Conservation (phyloP, 345 rosid species). For the Trapa incisa region DNA sequence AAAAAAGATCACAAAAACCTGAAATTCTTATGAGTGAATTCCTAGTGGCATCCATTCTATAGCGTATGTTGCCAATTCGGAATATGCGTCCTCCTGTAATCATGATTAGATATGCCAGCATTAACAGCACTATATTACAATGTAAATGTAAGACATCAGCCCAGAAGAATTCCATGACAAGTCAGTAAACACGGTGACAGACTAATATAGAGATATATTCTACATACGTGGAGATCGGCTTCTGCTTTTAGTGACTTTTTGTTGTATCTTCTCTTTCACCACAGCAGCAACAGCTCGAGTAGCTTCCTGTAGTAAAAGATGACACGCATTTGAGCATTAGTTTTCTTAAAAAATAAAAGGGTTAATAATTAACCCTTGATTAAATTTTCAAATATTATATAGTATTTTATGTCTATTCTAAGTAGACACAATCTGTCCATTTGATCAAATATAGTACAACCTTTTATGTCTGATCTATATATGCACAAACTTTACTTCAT, state of each 20-base stretch:
- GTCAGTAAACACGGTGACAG: not conserved
- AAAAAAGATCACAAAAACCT: slow-evolving; percentile 7
- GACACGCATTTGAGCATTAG: not conserved
- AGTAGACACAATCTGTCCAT: too few species aligned
- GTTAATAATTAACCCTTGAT: too few species aligned
- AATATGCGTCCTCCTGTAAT: slow-evolving; percentile 65
- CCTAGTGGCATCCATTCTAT: slow-evolving; percentile 89
- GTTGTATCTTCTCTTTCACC: slow-evolving; percentile 58
- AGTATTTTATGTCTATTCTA: too few species aligned
- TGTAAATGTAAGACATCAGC: not conserved
- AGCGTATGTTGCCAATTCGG: slow-evolving; percentile 68
- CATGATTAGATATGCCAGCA: slow-evolving; percentile 9
- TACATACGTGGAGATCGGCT: slow-evolving; percentile 36
- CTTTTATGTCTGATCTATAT: too few species aligned
- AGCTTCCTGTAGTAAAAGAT: slow-evolving; percentile 49
- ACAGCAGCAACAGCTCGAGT: slow-evolving; percentile 81
- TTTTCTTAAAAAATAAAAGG: not conserved
- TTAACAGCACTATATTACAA: too few species aligned
- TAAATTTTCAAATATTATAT: too few species aligned
- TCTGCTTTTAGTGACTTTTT: slow-evolving; percentile 27
- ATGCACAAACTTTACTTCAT: too few species aligned
- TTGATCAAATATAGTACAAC: too few species aligned
- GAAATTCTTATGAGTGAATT: slow-evolving; percentile 69
- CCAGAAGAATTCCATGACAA: not conserved
- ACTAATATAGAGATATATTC: not conserved